phyloP scores from a whole-genome alignment of 352 stramenopile species.

The Phytophthora foliorum region DNA sequence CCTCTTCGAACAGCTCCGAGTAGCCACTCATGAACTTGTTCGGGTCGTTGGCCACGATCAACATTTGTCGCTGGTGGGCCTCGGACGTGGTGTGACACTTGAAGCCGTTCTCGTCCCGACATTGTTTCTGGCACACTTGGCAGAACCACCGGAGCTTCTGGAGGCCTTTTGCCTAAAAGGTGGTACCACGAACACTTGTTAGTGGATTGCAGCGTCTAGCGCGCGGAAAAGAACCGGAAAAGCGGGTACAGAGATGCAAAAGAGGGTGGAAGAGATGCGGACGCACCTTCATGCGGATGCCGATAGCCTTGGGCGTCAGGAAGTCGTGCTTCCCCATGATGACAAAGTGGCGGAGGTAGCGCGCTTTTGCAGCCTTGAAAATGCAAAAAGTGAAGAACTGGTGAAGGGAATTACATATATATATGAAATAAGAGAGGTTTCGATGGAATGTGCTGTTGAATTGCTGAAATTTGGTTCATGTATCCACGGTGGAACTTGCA shows the following conservation, averaged over 20 bases:
- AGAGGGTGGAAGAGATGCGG: background rate
- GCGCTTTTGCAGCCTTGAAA: no score
- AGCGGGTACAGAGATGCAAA: background rate
- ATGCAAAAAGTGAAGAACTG: no score
- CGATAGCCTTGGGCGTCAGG: conserved; percentile 87
- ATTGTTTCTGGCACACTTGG: conserved; percentile 99
- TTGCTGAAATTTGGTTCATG: no score
- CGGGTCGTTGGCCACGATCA: conserved; percentile 97
- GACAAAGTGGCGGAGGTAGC: background rate
- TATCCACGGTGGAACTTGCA: no score
- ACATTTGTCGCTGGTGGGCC: conserved; percentile 98
- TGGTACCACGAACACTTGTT: background rate
- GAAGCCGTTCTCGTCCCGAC: conserved; percentile 99
- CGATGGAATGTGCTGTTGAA: no score
- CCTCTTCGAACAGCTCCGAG: conserved; percentile 94
- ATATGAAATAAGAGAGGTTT: no score
- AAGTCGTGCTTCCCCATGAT: conserved; percentile 89
- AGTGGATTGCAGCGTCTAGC: conserved; percentile 5
- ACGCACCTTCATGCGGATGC: conserved; percentile 87
- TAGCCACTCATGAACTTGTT: conserved; percentile 95
- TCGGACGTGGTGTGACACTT: conserved; percentile 99
- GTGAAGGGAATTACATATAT: no score
- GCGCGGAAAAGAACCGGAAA: background rate
- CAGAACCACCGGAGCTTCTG: conserved; percentile 99
- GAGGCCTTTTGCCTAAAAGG: conserved; percentile 92